These are phyloP conservation scores for Ganoderma meredithae DNA, from an alignment of 1,284 basidiomycete species.

Conservation along the genomic window DNA sequence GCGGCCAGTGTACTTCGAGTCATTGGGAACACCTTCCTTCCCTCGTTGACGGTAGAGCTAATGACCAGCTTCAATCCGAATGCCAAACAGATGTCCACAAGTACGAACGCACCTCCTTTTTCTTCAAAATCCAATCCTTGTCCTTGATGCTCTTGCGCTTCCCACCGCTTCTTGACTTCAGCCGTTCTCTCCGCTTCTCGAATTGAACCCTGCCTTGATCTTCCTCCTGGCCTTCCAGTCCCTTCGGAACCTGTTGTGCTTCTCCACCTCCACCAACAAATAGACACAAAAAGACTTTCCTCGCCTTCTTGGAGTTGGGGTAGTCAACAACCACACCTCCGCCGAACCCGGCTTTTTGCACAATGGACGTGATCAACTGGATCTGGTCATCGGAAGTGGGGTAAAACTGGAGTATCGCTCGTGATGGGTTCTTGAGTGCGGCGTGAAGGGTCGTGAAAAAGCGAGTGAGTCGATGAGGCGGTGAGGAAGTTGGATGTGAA, in stretches of 20 bases:
- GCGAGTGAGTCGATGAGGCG: conserved; percentile 88
- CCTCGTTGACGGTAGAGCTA: conserved; percentile 84
- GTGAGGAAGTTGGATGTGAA: conserved; percentile 89
- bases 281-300: conserved; percentile 91
- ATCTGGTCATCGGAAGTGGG: conserved; percentile 96
- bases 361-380: conserved; percentile 92
- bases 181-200: conserved; percentile 68
- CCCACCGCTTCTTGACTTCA: conserved; percentile 57
- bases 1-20: conserved; percentile 85
- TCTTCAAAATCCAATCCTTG: conserved; percentile 83
- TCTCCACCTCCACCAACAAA: conserved; percentile 82
- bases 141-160: conserved; percentile 76
- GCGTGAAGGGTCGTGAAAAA: conserved; percentile 99
- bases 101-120: conserved; percentile 72
- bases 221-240: conserved; percentile 71
- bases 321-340: conserved; percentile 98
- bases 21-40: conserved; percentile 79
- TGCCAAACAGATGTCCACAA: conserved; percentile 3
- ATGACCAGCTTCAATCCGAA: conserved; percentile 14
- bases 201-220: conserved; percentile 63
- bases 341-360: conserved; percentile 95
- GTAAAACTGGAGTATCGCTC: conserved; percentile 97
- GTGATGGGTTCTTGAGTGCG: conserved; percentile 88
- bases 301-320: conserved; percentile 94
- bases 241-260: conserved; percentile 71